Percentiles rank a stretch among this genome's conserved stretches.
phyloP scores from a whole-genome alignment of 2,329 filamentous ascomycete genomes.

The Botrytis sinoallii region DNA sequence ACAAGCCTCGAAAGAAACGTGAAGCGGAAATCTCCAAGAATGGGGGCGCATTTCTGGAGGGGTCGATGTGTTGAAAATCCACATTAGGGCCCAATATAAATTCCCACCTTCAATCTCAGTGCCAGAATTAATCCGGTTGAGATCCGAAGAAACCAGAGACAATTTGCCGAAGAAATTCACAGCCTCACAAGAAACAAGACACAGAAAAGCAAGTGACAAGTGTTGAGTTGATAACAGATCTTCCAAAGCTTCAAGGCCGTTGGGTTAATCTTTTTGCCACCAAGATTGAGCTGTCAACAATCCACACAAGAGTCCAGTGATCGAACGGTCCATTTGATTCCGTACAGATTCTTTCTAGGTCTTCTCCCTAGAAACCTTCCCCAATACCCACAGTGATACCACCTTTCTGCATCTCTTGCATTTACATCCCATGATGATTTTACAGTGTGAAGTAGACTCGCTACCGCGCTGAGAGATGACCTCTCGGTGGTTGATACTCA shows the following conservation, averaged over 20 bases:
- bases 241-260: neutral
- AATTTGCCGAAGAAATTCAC: neutral
- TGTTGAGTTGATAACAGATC: neutral
- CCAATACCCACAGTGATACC: conserved; percentile 14
- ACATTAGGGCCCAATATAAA: neutral
- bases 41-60: conserved; percentile 4
- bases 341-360: neutral
- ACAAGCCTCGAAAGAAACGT: neutral
- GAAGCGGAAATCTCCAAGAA: conserved; percentile 6
- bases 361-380: conserved; percentile 10
- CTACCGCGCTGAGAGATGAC: neutral
- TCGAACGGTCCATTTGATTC: conserved; percentile 9
- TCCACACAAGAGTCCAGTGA: neutral
- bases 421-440: neutral
- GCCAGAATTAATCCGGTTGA: conserved; percentile 9
- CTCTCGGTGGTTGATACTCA: neutral
- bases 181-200: neutral
- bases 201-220: neutral
- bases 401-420: conserved; percentile 4
- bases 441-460: neutral
- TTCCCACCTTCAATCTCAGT: neutral
- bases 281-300: conserved; percentile 6
- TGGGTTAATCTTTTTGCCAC: conserved; percentile 7
- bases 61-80: neutral
- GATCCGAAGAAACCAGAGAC: neutral